phyloP scores from a whole-genome alignment of 148 eudicot genomes.

The Fagopyrum esculentum region DNA sequence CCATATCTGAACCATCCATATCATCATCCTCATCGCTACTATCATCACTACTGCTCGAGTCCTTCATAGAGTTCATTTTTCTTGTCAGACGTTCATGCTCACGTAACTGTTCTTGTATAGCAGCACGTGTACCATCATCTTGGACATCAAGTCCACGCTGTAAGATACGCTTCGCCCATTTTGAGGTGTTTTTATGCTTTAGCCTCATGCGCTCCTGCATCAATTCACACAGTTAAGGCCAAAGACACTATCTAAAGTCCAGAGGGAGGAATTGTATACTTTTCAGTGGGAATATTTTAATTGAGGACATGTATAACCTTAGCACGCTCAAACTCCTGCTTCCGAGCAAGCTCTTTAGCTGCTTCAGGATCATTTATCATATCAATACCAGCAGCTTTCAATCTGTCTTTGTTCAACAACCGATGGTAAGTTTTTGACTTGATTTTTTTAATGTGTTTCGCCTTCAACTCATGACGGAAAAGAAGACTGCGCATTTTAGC shows the following conservation, averaged over 20 bases:
- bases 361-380: constrained; percentile 56
- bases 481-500: constrained; percentile 95
- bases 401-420: constrained; percentile 64
- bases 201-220: constrained; percentile 74
- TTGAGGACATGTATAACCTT: constrained; percentile 34
- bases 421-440: constrained; percentile 89
- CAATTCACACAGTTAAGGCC: background rate
- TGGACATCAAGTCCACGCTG: constrained; percentile 65
- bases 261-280: background rate
- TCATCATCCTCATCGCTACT: constrained; percentile 62
- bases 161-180: constrained; percentile 74
- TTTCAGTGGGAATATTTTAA: background rate
- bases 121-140: constrained; percentile 94
- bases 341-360: constrained; percentile 69
- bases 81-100: constrained; percentile 70
- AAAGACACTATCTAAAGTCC: background rate
- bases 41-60: constrained; percentile 52
- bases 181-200: constrained; percentile 77
- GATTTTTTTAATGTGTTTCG: constrained; percentile 71
- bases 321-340: constrained; percentile 80
- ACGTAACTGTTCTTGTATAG: constrained; percentile 74
- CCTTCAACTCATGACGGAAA: constrained; percentile 83
- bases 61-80: constrained; percentile 75
- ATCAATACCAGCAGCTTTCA: constrained; percentile 43
- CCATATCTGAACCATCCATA: constrained; percentile 49